Percentiles rank a stretch among this genome's conserved stretches.
These are phyloP conservation scores for Solanum phureja DNA, from an alignment of 257 asterid genomes.

Conservation along the genomic window DNA sequence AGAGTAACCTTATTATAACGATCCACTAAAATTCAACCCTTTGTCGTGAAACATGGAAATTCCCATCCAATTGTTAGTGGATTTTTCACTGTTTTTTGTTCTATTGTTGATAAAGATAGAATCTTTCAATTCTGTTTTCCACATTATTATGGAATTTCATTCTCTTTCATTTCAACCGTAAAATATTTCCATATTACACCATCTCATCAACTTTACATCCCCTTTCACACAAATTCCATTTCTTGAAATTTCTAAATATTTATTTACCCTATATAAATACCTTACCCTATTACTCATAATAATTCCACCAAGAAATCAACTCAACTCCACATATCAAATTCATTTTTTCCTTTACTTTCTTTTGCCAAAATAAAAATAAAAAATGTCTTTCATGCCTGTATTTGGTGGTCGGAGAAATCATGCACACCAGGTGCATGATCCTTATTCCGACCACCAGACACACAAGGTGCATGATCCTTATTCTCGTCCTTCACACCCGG, in stretches of 20 bases:
- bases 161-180: background rate
- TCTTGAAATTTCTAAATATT: background rate
- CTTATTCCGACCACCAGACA: background rate
- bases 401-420: conserved; percentile 9
- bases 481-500: background rate
- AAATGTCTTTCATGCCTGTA: conserved; percentile 7
- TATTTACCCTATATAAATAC: background rate
- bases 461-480: background rate
- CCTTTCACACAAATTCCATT: background rate
- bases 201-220: background rate
- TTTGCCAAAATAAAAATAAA: background rate
- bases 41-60: background rate
- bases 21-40: background rate
- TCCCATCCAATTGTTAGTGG: background rate
- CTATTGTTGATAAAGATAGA: background rate
- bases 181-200: background rate
- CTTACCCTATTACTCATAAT: background rate
- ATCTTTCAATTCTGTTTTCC: background rate
- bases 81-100: background rate
- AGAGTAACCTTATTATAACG: rapidly evolving
- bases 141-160: background rate
- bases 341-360: background rate
- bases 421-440: background rate
- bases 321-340: background rate
- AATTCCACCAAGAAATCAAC: background rate